Base-by-base conservation (phyloP, 2,329 filamentous ascomycete species). In the Fusarium sacchari region DNA sequence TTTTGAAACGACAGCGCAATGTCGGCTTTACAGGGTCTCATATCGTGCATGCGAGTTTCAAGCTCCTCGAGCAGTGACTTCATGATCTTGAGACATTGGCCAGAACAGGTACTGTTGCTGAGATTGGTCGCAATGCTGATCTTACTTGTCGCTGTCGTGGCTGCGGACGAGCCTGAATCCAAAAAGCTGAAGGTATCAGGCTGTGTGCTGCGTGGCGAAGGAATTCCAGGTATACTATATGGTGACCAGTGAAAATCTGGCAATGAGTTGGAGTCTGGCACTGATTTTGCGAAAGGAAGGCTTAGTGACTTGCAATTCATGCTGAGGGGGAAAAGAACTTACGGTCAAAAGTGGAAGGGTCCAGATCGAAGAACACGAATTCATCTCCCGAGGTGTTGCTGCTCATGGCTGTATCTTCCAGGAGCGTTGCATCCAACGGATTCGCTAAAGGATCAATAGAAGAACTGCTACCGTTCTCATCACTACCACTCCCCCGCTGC, bases 401-500 rank as follows among this genome's bases (percentile, higher is more conserved):
- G 20, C 20, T 20, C 24, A 39, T 39, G 15, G 24, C 7, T 11
- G 50, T 14, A 40, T 55, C 26, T 20, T 55, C 36, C 2, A 28
- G 20, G 5, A 55, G 36, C 20, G 30, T 50, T 34, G n/a, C 47
- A 15, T 50, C 30, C 30, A 24, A 20, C 12, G 30, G n/a, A 24
- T 32, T 28, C 15, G 15, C 20, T 11, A n/a, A 7, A 2, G 36
- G 36, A 40, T 40, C 20, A 49, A 32, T 22, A n/a, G 50, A 55
- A 30, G 50, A 55, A 24, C 3, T 55, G 11, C 24, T 39, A 14
- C 24, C 11, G 7, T n/a, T 53, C 9, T n/a, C 24, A 37, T 40
- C 20, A 3, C 34, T 1, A 6, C 20, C 14, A 7, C 5, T 30
- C 0, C 5, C 36, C 0, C 10, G 36, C 13, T 22, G 26, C 20